phyloP scores from a whole-genome alignment of 768 basidiomycete species.

The Boletus pseudo-olivaceus region DNA sequence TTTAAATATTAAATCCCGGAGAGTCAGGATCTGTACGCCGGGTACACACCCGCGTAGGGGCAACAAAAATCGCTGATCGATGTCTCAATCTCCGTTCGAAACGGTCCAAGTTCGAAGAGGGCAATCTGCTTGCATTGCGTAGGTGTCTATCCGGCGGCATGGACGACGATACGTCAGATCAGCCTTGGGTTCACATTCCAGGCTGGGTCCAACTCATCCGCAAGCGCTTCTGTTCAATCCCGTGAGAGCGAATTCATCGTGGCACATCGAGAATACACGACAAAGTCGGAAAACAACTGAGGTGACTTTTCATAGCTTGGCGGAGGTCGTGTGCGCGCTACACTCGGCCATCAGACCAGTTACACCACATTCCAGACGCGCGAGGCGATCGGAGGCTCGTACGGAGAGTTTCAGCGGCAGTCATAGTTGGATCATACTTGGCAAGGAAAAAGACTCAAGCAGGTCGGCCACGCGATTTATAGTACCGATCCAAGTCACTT shows the following conservation, averaged over 20 bases:
- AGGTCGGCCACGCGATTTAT: no score
- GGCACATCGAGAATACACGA: not conserved
- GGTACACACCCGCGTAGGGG: not conserved
- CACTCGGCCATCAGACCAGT: not conserved
- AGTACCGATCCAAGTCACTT: not conserved
- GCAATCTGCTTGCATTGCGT: not conserved
- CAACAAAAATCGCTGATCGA: not conserved
- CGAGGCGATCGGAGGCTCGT: no score
- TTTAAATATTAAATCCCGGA: not conserved
- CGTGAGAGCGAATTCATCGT: not conserved
- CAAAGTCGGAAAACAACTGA: no score
- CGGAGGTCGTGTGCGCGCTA: no score
- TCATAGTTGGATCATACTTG: no score
- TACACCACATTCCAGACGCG: no score
- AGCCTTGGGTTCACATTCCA: constrained; percentile 23
- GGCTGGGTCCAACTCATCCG: constrained; percentile 2
- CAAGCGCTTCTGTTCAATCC: constrained; percentile 16
- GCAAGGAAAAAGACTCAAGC: not conserved
- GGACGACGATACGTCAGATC: not conserved
- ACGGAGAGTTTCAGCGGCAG: not conserved
- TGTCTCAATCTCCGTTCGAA: constrained; percentile 7
- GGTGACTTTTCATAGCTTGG: no score
- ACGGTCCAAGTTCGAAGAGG: constrained; percentile 13
- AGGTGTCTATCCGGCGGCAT: not conserved
- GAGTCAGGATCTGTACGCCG: constrained; percentile 5